Evolutionary conservation across 352 stramenopile species (phyloP), one percentile per base, ranked within the genome.

Genomic region (Phytophthora pluvialis): DNA sequence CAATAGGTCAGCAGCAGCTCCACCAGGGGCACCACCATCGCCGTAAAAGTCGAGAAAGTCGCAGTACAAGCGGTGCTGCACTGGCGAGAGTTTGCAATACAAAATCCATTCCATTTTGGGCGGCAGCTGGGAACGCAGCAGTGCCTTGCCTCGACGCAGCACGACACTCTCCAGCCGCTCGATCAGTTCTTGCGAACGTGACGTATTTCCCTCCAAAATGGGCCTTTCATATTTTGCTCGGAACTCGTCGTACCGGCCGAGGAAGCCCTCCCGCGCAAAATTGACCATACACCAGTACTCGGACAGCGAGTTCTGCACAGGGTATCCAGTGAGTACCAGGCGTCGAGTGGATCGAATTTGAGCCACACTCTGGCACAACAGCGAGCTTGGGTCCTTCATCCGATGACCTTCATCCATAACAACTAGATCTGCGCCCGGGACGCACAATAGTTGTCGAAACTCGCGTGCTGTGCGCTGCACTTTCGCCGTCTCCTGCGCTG

Each of bases 301-400:
- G 1, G 88, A 88, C 26, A 99, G 64, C 52, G 97, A 98, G 67
- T 99, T 99, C 59, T 98, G 89, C 43, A 99, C 88, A 2, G 96
- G 96, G 35, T 98, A 98, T 3, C 96, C 96, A 13, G 94, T 98
- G 7, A 99, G 77, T 13, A 98, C 81, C 9, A 99, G 63, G 5
- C 95, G 82, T 26, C 83, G 73, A 47, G 80, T 89, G 18, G 87
- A 91, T 44, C 80, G 60, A 51, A 97, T 88, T 42, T 91, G 80
- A 38, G 72, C 75, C 29, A 97, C 77, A 32, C 81, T 93, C 54
- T 95, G 81, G 42, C 89, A 92, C 28, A 96, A 70, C 49, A 96
- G 64, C 29, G 89, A 96, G 50, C 79, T 91, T 56, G 87, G 85
- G 29, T 97, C 86, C 38, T 94, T 94, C 72, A 97, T 86, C 5